Percentiles rank a stretch among this genome's conserved stretches.
Conservation (phyloP, 2,329 filamentous ascomycete species). For the Ilyonectria mors-panacis region DNA sequence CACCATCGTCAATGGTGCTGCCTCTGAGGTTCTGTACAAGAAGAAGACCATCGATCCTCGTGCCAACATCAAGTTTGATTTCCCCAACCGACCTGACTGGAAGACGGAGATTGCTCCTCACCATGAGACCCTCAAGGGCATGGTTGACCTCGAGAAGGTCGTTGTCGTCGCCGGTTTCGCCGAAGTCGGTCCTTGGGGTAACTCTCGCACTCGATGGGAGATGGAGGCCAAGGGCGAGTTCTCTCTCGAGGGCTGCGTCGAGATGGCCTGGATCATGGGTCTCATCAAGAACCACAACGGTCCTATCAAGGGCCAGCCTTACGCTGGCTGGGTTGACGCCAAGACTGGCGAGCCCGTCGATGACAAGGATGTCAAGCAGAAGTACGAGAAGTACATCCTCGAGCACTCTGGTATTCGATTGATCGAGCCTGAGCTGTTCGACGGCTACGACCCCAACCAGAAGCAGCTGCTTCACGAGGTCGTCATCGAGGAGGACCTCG, state of each 20-base stretch:
- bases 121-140: conserved; percentile 90
- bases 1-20: conserved; percentile 95
- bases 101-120: conserved; percentile 90
- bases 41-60: conserved; percentile 94
- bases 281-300: conserved; percentile 99
- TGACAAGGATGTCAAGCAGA: conserved; percentile 96
- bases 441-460: conserved; percentile 97
- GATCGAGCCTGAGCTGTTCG: conserved; percentile 97
- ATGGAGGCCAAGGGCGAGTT: conserved; percentile 99
- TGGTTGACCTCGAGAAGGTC: conserved; percentile 98
- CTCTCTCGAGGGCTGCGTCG: conserved; percentile 96
- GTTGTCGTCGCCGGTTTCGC: conserved; percentile 98
- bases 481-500: conserved; percentile 95
- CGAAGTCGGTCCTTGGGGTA: conserved; percentile 98
- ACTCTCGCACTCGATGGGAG: conserved; percentile 97
- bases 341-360: conserved; percentile 97
- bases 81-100: conserved; percentile 93
- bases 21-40: conserved; percentile 93
- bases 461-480: conserved; percentile 99
- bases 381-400: conserved; percentile 97
- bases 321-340: conserved; percentile 96
- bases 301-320: conserved; percentile 93
- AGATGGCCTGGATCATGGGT: conserved; percentile 99
- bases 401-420: conserved; percentile 98
- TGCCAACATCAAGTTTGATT: conserved; percentile 98